Evolutionary conservation across 129 eudicot species (phyloP).

Genomic region (Logfia minima): DNA sequence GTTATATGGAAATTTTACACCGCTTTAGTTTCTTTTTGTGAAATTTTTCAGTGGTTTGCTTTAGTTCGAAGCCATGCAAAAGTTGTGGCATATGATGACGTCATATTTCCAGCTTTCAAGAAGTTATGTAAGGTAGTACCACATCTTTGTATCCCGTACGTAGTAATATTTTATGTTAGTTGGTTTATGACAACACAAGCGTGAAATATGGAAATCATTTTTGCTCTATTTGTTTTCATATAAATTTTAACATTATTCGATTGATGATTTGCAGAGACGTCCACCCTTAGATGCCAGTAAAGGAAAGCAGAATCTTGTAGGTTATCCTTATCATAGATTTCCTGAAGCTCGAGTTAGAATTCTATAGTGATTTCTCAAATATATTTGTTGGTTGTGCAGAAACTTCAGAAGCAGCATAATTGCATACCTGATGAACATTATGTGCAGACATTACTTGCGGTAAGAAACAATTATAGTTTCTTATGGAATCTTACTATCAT

Average conservation of each 20-base stretch:
- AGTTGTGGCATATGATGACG: conserved; percentile 74
- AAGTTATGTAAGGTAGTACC: conserved; percentile 77
- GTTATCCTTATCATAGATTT: conserved; percentile 33
- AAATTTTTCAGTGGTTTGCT: conserved; percentile 70
- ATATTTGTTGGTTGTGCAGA: conserved; percentile 41
- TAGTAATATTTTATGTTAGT: background rate
- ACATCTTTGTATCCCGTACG: background rate
- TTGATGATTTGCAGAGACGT: conserved; percentile 68
- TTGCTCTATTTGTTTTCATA: background rate
- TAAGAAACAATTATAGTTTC: conserved; percentile 32
- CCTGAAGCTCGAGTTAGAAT: background rate
- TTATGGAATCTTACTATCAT: background rate
- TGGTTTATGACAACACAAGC: background rate
- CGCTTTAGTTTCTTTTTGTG: conserved; percentile 13
- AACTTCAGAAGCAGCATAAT: conserved; percentile 89
- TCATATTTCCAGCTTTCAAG: conserved; percentile 67
- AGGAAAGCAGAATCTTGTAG: conserved; percentile 71
- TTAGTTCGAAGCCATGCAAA: conserved; percentile 78
- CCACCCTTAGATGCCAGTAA: conserved; percentile 62
- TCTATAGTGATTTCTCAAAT: background rate
- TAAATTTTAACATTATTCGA: background rate
- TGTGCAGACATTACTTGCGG: conserved; percentile 94
- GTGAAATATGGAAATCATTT: background rate
- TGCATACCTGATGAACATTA: conserved; percentile 99
- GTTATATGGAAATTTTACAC: background rate